Evolutionary conservation across 305 asterid species (phyloP).

Genomic region (Fraxinus ornus): DNA sequence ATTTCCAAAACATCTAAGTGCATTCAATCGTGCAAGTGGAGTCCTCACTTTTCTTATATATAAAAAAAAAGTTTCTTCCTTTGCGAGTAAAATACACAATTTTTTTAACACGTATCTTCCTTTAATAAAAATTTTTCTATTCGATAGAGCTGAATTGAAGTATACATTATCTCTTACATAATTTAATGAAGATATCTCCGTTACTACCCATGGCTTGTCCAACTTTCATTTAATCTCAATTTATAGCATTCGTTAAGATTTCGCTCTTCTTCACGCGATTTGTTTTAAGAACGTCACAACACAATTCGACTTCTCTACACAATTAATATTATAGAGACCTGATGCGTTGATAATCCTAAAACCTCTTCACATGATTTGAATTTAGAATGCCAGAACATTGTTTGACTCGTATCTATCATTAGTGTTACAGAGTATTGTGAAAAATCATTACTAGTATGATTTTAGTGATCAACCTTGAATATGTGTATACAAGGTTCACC

Average conservation of each 20-base stretch:
- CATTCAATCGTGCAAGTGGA: background rate
- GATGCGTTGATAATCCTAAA: no score
- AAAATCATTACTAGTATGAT: background rate
- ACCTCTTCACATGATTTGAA: no score
- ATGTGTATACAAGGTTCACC: background rate
- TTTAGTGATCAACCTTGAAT: no score
- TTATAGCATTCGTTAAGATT: background rate
- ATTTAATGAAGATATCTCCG: background rate
- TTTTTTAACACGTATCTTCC: no score
- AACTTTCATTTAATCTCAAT: background rate
- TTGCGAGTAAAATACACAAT: background rate
- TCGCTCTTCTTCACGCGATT: background rate
- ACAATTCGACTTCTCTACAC: no score
- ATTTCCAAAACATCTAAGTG: background rate
- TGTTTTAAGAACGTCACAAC: background rate
- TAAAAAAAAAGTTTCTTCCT: background rate
- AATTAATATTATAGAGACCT: no score
- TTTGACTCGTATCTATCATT: no score
- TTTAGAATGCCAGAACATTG: no score
- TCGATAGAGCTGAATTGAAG: background rate
- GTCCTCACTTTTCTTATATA: background rate
- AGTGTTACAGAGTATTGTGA: background rate
- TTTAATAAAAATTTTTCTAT: no score
- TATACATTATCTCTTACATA: background rate
- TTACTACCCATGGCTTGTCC: background rate